Evolutionary conservation across 148 eudicot genomes (phyloP).

Genomic region (Nepenthes mirabilis): DNA sequence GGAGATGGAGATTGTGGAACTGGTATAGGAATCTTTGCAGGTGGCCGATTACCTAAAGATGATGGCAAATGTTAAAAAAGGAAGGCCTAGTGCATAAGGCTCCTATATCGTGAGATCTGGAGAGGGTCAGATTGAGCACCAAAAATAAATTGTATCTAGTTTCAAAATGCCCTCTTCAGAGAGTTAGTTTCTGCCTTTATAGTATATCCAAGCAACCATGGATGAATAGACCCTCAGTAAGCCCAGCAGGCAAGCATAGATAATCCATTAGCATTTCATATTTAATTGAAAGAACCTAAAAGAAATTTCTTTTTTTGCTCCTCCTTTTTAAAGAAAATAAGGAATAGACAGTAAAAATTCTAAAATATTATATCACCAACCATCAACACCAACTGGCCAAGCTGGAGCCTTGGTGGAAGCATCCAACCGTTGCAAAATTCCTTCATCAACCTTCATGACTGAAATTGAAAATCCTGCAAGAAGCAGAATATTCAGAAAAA

Average conservation of each 20-base stretch:
- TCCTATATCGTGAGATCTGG: no score
- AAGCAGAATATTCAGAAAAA: slow-evolving; percentile 9
- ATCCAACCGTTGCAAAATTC: slow-evolving; percentile 60
- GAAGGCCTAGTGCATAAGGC: not conserved
- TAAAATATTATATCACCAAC: slow-evolving; percentile 23
- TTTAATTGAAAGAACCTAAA: no score
- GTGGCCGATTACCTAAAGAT: slow-evolving; percentile 64
- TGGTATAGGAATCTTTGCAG: slow-evolving; percentile 87
- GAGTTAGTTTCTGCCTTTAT: not conserved
- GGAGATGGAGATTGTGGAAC: slow-evolving; percentile 39
- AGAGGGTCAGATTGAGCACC: no score
- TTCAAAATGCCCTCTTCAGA: not conserved
- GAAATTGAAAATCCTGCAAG: slow-evolving; percentile 77
- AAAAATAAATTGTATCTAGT: not conserved
- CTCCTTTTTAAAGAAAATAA: not conserved
- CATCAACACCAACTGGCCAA: slow-evolving; percentile 90
- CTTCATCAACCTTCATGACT: slow-evolving; percentile 76
- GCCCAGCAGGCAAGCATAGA: no score
- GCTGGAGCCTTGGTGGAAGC: slow-evolving; percentile 86
- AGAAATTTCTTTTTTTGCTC: no score
- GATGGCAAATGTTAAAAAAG: slow-evolving; percentile 14
- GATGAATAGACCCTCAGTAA: no score
- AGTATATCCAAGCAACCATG: no score
- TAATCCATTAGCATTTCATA: no score
- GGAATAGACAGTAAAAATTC: not conserved